A percentile compares a stretch with the other conserved stretches of the same genome.
Evolutionary conservation across 2,329 filamentous ascomycete species (phyloP).

Genomic region (Trichoderma harzianum): DNA sequence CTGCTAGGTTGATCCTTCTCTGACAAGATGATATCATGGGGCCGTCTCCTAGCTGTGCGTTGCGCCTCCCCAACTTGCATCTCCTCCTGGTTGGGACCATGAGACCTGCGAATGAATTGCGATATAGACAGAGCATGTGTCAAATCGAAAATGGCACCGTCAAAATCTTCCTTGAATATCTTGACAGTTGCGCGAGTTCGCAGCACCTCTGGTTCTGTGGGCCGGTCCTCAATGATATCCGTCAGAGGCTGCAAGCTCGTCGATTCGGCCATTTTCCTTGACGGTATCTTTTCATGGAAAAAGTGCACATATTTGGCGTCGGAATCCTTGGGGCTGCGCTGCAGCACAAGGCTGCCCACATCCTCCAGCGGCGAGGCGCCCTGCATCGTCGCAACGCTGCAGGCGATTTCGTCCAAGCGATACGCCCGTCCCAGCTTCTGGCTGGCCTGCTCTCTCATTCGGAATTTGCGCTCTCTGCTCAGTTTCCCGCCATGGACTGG

Average conservation of each 20-base stretch:
- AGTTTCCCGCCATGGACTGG: constrained; percentile 61
- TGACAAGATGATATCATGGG: constrained; percentile 35
- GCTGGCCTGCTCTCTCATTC: constrained; percentile 77
- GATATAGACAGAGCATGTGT: constrained; percentile 60
- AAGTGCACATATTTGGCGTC: constrained; percentile 89
- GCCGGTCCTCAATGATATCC: constrained; percentile 62
- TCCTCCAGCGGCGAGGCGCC: constrained; percentile 73
- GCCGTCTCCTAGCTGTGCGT: constrained; percentile 25
- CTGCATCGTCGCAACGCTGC: constrained; percentile 81
- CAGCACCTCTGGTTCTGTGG: constrained; percentile 62
- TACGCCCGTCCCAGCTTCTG: constrained; percentile 76
- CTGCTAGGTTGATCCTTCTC: constrained; percentile 64
- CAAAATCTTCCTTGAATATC: constrained; percentile 71
- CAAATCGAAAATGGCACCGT: constrained; percentile 67
- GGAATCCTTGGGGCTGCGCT: constrained; percentile 62
- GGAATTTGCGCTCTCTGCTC: constrained; percentile 71
- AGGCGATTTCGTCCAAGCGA: constrained; percentile 76
- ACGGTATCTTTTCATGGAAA: constrained; percentile 87
- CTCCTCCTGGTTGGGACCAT: constrained; percentile 46
- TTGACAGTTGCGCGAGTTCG: constrained; percentile 72
- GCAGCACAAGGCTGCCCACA: constrained; percentile 69
- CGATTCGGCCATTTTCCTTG: constrained; percentile 66
- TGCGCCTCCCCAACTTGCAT: constrained; percentile 43
- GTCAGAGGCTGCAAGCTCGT: constrained; percentile 65
- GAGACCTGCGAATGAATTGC: constrained; percentile 50